Evolutionary conservation across 2,329 filamentous ascomycete species (phyloP).

Genomic region (Fusarium sp.): DNA sequence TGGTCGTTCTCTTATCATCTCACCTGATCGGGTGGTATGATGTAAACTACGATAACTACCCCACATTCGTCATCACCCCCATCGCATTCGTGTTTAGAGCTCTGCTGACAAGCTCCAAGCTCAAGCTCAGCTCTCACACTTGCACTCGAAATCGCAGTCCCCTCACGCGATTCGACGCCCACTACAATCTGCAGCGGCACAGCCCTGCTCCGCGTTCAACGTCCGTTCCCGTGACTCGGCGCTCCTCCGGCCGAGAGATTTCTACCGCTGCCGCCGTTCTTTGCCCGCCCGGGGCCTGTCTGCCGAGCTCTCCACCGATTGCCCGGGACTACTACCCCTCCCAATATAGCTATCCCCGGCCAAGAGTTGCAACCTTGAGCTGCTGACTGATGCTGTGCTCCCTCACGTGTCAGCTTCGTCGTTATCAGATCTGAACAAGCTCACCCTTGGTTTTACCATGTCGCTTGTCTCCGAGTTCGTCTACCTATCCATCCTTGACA

Average conservation of each 20-base stretch:
- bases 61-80: conserved; percentile 40
- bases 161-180: conserved; percentile 21
- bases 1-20: conserved; percentile 24
- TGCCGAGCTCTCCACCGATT: conserved; percentile 34
- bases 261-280: conserved; percentile 4
- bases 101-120: conserved; percentile 19
- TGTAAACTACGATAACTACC: conserved; percentile 31
- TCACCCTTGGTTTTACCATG: conserved; percentile 40
- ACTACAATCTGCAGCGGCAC: conserved; percentile 1
- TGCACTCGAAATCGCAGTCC: conserved; percentile 14
- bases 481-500: conserved; percentile 36
- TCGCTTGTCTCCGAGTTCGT: conserved; percentile 51
- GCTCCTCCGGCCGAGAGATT: conserved; percentile 19
- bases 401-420: conserved; percentile 15
- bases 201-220: conserved; percentile 25
- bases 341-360: conserved; percentile 17
- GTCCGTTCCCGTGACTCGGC: conserved; percentile 30
- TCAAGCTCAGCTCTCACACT: conserved; percentile 17
- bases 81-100: conserved; percentile 45
- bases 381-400: conserved; percentile 38
- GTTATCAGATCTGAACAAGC: conserved; percentile 30
- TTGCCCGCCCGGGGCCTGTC: conserved; percentile 12
- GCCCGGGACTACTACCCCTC: conserved; percentile 16
- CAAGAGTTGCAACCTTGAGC: conserved; percentile 18
- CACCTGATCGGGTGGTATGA: conserved; percentile 44